Percentiles rank a stretch among this genome's conserved stretches.
Conservation (phyloP, 2,329 filamentous ascomycete species). For the Exophiala lecanii-corni region DNA sequence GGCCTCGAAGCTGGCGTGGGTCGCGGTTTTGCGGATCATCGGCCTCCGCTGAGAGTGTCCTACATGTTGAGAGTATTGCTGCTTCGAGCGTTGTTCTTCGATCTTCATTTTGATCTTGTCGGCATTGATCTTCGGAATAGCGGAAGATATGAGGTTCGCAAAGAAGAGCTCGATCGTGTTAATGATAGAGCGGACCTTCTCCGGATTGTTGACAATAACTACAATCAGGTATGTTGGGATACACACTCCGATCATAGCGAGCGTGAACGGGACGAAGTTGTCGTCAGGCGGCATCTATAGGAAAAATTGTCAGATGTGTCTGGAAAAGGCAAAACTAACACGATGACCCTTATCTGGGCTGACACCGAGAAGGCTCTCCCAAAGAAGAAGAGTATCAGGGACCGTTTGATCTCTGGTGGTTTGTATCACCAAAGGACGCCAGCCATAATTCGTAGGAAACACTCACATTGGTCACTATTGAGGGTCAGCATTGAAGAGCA, state of each 20-base stretch:
- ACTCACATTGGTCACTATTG: constrained; percentile 22
- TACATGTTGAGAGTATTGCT: not conserved
- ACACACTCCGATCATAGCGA: constrained; percentile 40
- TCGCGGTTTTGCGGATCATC: constrained; percentile 9
- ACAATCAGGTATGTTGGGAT: constrained; percentile 45
- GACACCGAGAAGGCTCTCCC: too few relatives aligned
- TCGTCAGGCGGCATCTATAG: constrained; percentile 40
- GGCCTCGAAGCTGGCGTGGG: constrained; percentile 17
- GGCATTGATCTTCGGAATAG: constrained; percentile 14
- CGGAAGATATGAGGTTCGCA: constrained; percentile 9
- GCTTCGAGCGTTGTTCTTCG: constrained; percentile 5
- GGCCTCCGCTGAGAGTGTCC: not conserved
- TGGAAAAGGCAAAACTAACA: too few relatives aligned
- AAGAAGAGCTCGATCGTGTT: constrained; percentile 11
- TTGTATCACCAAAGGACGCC: too few relatives aligned
- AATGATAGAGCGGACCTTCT: constrained; percentile 6
- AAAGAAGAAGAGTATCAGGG: too few relatives aligned
- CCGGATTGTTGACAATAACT: constrained; percentile 36
- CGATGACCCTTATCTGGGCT: too few relatives aligned
- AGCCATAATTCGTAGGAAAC: too few relatives aligned
- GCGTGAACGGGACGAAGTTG: constrained; percentile 36
- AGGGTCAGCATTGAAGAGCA: constrained; percentile 1
- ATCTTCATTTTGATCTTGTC: constrained; percentile 17
- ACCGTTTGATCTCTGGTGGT: too few relatives aligned
- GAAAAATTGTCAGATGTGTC: too few relatives aligned